phyloP scores from a whole-genome alignment of 352 stramenopile species.

The Phytophthora crassamura region DNA sequence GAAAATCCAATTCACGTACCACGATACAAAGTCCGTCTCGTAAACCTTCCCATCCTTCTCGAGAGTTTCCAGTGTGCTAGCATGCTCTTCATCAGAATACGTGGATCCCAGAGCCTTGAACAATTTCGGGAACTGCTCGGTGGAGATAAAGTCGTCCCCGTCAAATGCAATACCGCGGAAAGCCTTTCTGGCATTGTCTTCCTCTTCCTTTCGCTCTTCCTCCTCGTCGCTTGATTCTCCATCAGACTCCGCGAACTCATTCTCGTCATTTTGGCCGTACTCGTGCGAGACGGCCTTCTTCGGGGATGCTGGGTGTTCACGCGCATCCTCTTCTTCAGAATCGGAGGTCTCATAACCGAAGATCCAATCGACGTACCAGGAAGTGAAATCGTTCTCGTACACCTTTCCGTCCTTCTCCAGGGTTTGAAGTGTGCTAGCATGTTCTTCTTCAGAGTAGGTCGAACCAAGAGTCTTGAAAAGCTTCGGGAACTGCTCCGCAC shows the following conservation, averaged over 20 bases:
- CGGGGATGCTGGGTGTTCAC: not conserved
- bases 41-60: slow-evolving; percentile 31
- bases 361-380: slow-evolving; percentile 63
- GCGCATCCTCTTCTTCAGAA: slow-evolving; percentile 2
- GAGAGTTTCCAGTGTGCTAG: slow-evolving; percentile 10
- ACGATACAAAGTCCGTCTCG: slow-evolving; percentile 48
- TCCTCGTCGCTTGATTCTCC: slow-evolving; percentile 57
- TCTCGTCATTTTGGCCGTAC: slow-evolving; percentile 59
- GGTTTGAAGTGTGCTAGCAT: slow-evolving; percentile 26
- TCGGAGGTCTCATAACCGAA: slow-evolving; percentile 46
- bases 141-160: slow-evolving; percentile 30
- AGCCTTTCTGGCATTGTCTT: slow-evolving; percentile 41
- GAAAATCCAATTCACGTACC: slow-evolving; percentile 66
- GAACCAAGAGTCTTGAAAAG: slow-evolving; percentile 56
- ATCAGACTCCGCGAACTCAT: slow-evolving; percentile 49
- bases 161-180: slow-evolving; percentile 42
- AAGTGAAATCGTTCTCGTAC: slow-evolving; percentile 44
- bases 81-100: slow-evolving; percentile 59
- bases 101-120: slow-evolving; percentile 54
- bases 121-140: slow-evolving; percentile 45
- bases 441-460: slow-evolving; percentile 54
- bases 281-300: slow-evolving; percentile 21
- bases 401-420: slow-evolving; percentile 29
- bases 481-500: slow-evolving; percentile 42
- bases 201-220: slow-evolving; percentile 58